Base-by-base conservation (phyloP, 192 early-diverging fungal genomes). In the Phycomyces blakesleeanus region DNA sequence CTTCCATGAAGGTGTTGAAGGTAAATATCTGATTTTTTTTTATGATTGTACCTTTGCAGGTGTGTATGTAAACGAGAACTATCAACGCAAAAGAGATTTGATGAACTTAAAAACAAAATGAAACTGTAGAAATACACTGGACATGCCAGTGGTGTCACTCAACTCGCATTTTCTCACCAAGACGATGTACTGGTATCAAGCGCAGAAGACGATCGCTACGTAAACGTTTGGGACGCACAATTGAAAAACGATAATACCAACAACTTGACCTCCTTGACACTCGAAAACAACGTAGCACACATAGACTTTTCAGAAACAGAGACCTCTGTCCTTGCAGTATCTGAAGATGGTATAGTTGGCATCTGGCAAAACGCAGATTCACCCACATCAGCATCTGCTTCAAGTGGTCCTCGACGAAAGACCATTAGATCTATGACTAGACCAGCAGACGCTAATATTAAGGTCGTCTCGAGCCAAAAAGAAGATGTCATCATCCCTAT, bases 141-240 rank as follows among this genome's bases (percentile, higher is more conserved):
- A 54, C 81, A 83, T 53, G 79, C 77, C 37, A 81, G 74, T 26
- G 54, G 62, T 20, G 73, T 81, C 55, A 79, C 76, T 5, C 74
- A 79, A 26, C 57, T 83, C 39, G 58, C 77, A 18, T 83, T 83
- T 42, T 74, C 74, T 18, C 58, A 60, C 1, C 49, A 74, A 24
- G 80, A 84, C 57, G 74, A 77, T 66, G 67, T 82, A 11, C 68
- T 75, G 37, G 67, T 78, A 9, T 78, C 76, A 1, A 74, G 64
- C 10, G 80, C 78, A 12, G 76, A 80, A 51, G 71, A 81, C 51
- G 80, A 79, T 62, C 75, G 82, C 14, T 81, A 76, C 59, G 76
- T 83, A 16, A 83, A 83, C 59, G 72, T 83, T 24, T 83, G 82
- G 82, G 77, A 83, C 18, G 71, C 72, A 52, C 68, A 73, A 18